Conservation (phyloP, 345 rosid species). For the Rubroshorea leprosula region DNA sequence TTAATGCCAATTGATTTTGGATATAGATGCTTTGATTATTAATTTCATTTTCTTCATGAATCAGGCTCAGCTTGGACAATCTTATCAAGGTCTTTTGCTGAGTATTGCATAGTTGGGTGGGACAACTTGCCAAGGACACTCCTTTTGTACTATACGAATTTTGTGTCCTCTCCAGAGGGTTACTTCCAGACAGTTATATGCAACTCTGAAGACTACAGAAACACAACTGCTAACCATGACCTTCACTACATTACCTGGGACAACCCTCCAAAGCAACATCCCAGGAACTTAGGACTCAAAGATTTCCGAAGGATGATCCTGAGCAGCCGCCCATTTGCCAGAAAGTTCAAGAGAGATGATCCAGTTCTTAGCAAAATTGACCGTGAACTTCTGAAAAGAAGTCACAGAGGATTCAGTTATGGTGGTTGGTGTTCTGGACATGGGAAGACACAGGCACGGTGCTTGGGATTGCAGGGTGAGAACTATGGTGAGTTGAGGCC, state of each 20-base stretch:
- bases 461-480: conserved; percentile 24
- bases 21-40: background rate
- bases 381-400: conserved; percentile 53
- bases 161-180: conserved; percentile 84
- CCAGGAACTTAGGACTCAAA: conserved; percentile 47
- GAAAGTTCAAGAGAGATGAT: conserved; percentile 74
- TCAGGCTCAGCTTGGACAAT: conserved; percentile 95
- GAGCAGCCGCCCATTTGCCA: conserved; percentile 76
- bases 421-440: conserved; percentile 54
- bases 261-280: conserved; percentile 94
- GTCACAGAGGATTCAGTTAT: conserved; percentile 25
- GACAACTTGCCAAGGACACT: conserved; percentile 91
- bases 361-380: conserved; percentile 74
- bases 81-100: conserved; percentile 81
- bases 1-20: too few relatives aligned
- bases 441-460: conserved; percentile 21
- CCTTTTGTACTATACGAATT: conserved; percentile 84
- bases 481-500: conserved; percentile 50
- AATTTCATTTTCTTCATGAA: background rate
- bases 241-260: conserved; percentile 92
- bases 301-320: conserved; percentile 65
- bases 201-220: conserved; percentile 73
- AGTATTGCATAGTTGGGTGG: conserved; percentile 70
- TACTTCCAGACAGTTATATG: conserved; percentile 88
- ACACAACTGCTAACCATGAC: conserved; percentile 81